Base-by-base conservation (phyloP, 1,284 basidiomycete genomes). In the Boletus mariae region DNA sequence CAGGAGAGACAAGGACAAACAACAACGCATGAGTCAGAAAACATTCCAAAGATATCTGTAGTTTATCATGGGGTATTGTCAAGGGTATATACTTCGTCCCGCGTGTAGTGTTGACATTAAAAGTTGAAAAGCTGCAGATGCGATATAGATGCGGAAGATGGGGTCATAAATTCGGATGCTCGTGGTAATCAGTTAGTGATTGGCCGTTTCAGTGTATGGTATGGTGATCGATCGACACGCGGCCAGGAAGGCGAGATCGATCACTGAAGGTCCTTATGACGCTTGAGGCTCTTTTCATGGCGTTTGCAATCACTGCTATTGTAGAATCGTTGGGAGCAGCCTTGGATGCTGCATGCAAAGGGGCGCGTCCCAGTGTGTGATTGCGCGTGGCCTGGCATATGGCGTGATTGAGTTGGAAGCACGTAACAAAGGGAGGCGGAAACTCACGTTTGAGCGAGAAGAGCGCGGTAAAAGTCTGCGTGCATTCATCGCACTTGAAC, bases 261-360 rank as follows among this genome's bases (percentile, higher is more conserved):
- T 65, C 64, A 61, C 32, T 40, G 43, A 13, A 58, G 35, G 11
- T 60, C 57, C 45, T 64, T 68, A 28, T 67, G 66, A 52, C 66
- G 66, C 37, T 67, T 67, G 60, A 5, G 59, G 61, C 69, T 72
- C 52, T 54, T 70, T 54, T 69, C 67, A 12, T 69, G 67, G 41
- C 67, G 69, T 43, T 68, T 71, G 47, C 67, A 71, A 26, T 68
- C 67, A 7, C 67, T 71, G 37, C 55, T 67, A 52, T 72, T 69
- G 53, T 38, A 69, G 47, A 69, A 69, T n/a, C 55, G 58, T 42
- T 69, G 70, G 0, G 0, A 12, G 48, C 67, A 69, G 1, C 67
- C 70, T 4, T 56, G 42, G 25, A 71, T 45, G 1, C 40, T 7
- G 56, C 67, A 69, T 1, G 1, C 15, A 53, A 57, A 71, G 1